Conservation (phyloP, 345 rosid genomes). For the Lumnitzera racemosa region DNA sequence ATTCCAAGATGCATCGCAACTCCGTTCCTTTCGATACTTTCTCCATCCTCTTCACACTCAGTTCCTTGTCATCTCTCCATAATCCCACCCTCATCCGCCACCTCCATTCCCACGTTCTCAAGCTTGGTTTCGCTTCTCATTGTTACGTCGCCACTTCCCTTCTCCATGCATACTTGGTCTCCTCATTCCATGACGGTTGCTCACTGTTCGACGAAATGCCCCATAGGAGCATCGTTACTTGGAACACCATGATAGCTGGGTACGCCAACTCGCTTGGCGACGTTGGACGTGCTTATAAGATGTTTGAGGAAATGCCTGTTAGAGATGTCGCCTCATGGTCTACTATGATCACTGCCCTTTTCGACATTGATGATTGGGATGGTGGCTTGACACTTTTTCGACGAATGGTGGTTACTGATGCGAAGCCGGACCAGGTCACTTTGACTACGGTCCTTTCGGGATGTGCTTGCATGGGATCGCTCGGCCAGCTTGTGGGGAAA, state of each 20-base stretch:
- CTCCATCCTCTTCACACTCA: constrained; percentile 41
- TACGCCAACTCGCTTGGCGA: constrained; percentile 27
- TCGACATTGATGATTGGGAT: constrained; percentile 31
- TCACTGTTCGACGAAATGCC: constrained; percentile 48
- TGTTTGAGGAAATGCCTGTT: constrained; percentile 29
- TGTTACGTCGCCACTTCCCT: constrained; percentile 37
- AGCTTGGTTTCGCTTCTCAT: constrained; percentile 29
- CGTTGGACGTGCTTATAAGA: constrained; percentile 22
- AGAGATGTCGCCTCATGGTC: constrained; percentile 55
- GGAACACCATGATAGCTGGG: constrained; percentile 53
- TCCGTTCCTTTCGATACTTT: constrained; percentile 31
- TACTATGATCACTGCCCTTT: constrained; percentile 41
- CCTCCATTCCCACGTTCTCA: constrained; percentile 30
- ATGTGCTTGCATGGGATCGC: constrained; percentile 39
- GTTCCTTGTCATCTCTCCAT: constrained; percentile 26
- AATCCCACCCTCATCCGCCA: constrained; percentile 10
- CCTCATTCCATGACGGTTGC: constrained; percentile 29
- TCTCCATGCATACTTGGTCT: constrained; percentile 32
- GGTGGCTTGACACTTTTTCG: constrained; percentile 37
- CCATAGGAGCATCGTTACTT: constrained; percentile 36
- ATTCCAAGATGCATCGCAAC: constrained; percentile 25
- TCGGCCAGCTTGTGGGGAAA: constrained; percentile 26
- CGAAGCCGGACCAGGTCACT: constrained; percentile 38
- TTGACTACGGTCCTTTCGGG: constrained; percentile 37
- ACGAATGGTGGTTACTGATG: constrained; percentile 29